Evolutionary conservation across 345 rosid species (phyloP).

Genomic region (Linum usitatissimum): DNA sequence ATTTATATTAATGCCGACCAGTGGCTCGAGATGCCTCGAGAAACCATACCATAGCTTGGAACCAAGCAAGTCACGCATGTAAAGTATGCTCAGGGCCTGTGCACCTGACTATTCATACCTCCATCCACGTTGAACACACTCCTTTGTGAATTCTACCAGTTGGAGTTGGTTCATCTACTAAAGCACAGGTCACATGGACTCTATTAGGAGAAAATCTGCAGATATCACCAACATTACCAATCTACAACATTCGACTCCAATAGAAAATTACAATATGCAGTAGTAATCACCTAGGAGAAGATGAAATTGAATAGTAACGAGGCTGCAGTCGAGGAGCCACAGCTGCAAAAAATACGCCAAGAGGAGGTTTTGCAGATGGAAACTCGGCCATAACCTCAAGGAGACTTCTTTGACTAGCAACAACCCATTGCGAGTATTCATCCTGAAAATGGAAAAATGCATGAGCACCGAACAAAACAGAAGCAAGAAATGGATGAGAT

Average conservation of each 20-base stretch:
- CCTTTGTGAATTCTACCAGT: conserved; percentile 29
- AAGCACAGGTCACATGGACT: conserved; percentile 26
- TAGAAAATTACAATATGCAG: neutral
- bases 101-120: conserved; percentile 10
- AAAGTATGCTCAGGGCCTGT: too few species aligned
- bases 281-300: conserved; percentile 22
- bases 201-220: conserved; percentile 21
- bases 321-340: conserved; percentile 26
- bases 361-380: conserved; percentile 24
- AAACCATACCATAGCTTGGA: too few species aligned
- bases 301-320: conserved; percentile 27
- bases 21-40: too few species aligned
- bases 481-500: neutral
- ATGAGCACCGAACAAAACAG: neutral
- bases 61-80: neutral
- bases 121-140: conserved; percentile 27
- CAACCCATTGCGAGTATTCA: conserved; percentile 23
- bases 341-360: conserved; percentile 25
- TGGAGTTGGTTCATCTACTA: conserved; percentile 19
- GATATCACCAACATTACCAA: neutral
- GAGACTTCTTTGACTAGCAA: conserved; percentile 28
- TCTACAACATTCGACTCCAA: neutral
- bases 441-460: conserved; percentile 7
- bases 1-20: neutral
- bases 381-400: conserved; percentile 28